phyloP scores from a whole-genome alignment of 2,329 filamentous ascomycete genomes.

The Knoxdaviesia proteae region DNA sequence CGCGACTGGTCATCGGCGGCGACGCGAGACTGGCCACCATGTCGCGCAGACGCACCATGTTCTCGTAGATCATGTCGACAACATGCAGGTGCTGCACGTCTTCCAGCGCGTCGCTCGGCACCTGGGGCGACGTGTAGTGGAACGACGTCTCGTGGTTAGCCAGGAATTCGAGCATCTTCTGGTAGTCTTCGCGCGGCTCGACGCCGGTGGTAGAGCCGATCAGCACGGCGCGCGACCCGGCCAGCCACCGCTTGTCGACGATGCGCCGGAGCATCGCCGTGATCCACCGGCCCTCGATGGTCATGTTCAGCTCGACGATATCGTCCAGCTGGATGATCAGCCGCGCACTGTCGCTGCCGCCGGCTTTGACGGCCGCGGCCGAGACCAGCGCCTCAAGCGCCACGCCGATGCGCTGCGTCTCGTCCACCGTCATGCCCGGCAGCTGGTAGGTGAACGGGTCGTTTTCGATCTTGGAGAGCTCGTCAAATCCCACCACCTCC shows the following conservation, averaged over 20 bases:
- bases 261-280: conserved; percentile 48
- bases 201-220: conserved; percentile 54
- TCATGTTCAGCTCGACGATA: conserved; percentile 54
- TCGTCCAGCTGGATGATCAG: conserved; percentile 66
- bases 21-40: too few species aligned
- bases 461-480: conserved; percentile 21
- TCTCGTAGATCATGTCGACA: too few species aligned
- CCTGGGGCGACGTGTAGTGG: too few species aligned
- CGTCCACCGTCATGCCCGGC: conserved; percentile 29
- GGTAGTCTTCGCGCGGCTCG: conserved; percentile 22
- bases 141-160: too few species aligned
- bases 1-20: too few species aligned
- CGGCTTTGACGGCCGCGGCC: conserved; percentile 18
- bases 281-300: conserved; percentile 47
- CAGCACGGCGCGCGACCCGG: conserved; percentile 53
- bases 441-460: conserved; percentile 11
- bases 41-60: too few species aligned
- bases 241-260: conserved; percentile 50
- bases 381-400: conserved; percentile 35
- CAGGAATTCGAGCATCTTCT: conserved; percentile 11
- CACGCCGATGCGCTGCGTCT: conserved; percentile 37
- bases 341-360: conserved; percentile 16
- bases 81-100: too few species aligned
- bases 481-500: conserved; percentile 10
- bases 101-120: too few species aligned